Percentiles rank a stretch among this genome's conserved stretches.
Evolutionary conservation across 331 rosid genomes (phyloP).

Genomic region (Cucumis variabilis): DNA sequence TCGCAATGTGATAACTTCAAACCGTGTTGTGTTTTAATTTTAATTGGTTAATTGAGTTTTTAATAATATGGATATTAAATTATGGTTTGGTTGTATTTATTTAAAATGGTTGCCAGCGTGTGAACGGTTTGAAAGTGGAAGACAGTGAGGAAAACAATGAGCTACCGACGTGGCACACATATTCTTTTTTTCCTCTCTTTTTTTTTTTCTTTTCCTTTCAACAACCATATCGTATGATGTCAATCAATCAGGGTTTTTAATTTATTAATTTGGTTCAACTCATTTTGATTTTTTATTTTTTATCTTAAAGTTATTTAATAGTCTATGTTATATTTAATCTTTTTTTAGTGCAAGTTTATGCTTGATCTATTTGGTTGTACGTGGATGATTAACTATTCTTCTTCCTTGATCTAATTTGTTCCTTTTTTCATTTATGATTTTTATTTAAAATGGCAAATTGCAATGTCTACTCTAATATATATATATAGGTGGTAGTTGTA

Average conservation of each 20-base stretch:
- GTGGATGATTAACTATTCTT: no score
- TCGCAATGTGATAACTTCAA: background rate
- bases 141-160: constrained; percentile 28
- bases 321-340: no score
- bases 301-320: no score
- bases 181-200: background rate
- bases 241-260: no score
- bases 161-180: constrained; percentile 18
- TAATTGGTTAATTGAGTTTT: background rate
- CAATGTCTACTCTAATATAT: no score
- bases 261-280: background rate
- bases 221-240: background rate
- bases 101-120: constrained; percentile 17
- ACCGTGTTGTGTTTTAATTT: background rate
- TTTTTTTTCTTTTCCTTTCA: background rate
- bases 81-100: background rate
- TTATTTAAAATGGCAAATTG: no score
- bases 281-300: background rate
- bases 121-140: constrained; percentile 29
- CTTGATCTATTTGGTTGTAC: no score
- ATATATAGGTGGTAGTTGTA: no score
- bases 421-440: no score
- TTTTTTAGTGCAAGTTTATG: no score
- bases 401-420: no score
- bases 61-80: constrained; percentile 53